phyloP scores from a whole-genome alignment of 441 rosid genomes.

The Lepidium campestre region DNA sequence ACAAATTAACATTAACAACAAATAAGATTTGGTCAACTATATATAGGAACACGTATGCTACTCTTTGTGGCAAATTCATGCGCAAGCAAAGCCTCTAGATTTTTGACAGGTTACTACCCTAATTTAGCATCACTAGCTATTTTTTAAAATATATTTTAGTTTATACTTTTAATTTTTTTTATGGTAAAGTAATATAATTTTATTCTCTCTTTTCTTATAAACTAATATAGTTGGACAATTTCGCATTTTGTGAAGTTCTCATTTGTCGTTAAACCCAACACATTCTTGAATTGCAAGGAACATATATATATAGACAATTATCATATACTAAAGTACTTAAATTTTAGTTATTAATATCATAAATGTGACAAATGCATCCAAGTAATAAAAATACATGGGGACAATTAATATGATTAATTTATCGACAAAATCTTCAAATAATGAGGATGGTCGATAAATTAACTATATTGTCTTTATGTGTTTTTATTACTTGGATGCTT shows the following conservation, averaged over 20 bases:
- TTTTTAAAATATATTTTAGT: background rate
- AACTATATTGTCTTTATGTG: background rate
- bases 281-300: slow-evolving; percentile 2
- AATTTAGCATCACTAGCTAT: slow-evolving; percentile 18
- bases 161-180: background rate
- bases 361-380: slow-evolving; percentile 8
- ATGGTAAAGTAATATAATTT: background rate
- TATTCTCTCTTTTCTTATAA: background rate
- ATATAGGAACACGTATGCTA: slow-evolving; percentile 15
- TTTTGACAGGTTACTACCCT: slow-evolving; percentile 26
- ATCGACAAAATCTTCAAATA: background rate
- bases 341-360: background rate
- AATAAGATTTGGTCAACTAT: slow-evolving; percentile 4
- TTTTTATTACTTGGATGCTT: slow-evolving; percentile 19
- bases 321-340: background rate
- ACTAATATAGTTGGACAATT: background rate
- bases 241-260: slow-evolving; percentile 13
- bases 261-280: slow-evolving; percentile 16
- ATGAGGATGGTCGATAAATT: background rate
- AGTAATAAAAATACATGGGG: slow-evolving; percentile 2
- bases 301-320: background rate
- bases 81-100: slow-evolving; percentile 18
- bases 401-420: background rate
- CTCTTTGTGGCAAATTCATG: slow-evolving; percentile 31
- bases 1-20: background rate